Base-by-base conservation (phyloP, 1,284 basidiomycete species). In the Irpex rosettiformis region DNA sequence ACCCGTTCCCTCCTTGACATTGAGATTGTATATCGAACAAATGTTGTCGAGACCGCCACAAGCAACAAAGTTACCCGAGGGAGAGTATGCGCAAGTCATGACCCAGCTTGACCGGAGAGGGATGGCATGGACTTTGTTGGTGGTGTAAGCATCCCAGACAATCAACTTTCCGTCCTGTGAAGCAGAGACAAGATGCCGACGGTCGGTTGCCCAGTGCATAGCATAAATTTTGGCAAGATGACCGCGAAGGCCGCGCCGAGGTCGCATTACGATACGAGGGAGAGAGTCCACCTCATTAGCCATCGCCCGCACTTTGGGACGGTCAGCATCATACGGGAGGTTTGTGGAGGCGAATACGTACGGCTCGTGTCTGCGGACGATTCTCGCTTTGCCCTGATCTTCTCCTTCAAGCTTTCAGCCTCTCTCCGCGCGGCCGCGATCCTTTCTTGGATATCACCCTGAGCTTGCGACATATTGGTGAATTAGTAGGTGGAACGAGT, bases 171-270 rank as follows among this genome's bases (percentile, higher is more conserved):
- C 97, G 71, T 99, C 96, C 73, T 99, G 96, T 3, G 96, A 98
- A 24, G 97, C 96, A 10, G 96, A 98, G 47, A 99, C 96, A 62
- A 99, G 85, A 79, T 99, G 97, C 68, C 95, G 84, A 70, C 94
- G 88, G 79, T 99, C 97, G 59, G 89, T 88, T 18, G 96, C 91
- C 97, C 97, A 99, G 74, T 98, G 96, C 90, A 99, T 96, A 53
- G 97, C 96, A 74, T 98, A 98, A 72, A 99, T 98, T 83, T 99
- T 99, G 65, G 96, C 96, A 59, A 98, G 84, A 77, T 98, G 97
- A 49, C 96, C 96, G 69, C 96, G 91, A 67, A 99, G 86, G 61
- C 94, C 94, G 64, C 96, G 88, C 61, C 96, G 88, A 52, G 94
- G 92, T 67, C 94, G 93, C 91, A 99, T 95, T 29, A 96, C 88